Percentiles rank a stretch among this genome's conserved stretches.
These are phyloP conservation scores for Wickerhamomyces sp. DNA, from an alignment of 1,139 yeast species.

Conservation along the genomic window DNA sequence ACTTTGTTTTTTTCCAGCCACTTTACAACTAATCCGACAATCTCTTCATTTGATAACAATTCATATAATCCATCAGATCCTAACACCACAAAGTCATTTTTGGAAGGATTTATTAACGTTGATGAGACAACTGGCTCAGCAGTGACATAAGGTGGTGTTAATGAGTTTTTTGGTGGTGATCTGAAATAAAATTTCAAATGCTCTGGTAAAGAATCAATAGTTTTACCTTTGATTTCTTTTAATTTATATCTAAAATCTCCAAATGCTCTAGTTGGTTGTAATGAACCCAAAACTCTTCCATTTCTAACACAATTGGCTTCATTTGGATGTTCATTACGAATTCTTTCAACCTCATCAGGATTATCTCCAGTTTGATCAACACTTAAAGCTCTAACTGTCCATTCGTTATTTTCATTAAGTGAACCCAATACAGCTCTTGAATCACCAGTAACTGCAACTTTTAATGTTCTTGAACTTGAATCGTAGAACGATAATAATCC, in stretches of 20 bases:
- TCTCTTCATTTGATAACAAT: slow-evolving; percentile 86
- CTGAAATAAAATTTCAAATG: slow-evolving; percentile 82
- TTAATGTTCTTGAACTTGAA: slow-evolving; percentile 61
- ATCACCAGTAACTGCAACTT: slow-evolving; percentile 96
- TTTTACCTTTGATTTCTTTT: slow-evolving; percentile 45
- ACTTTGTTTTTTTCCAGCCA: slow-evolving; percentile 74
- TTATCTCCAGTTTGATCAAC: slow-evolving; percentile 95
- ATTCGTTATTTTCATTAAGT: slow-evolving; percentile 54
- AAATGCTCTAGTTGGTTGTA: slow-evolving; percentile 95
- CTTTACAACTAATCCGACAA: slow-evolving; percentile 84
- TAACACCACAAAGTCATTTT: slow-evolving; percentile 83
- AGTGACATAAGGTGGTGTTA: slow-evolving; percentile 95
- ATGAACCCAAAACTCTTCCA: slow-evolving; percentile 90
- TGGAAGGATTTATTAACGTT: slow-evolving; percentile 64
- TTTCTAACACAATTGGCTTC: slow-evolving; percentile 80
- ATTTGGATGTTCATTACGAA: slow-evolving; percentile 84
- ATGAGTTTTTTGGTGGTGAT: slow-evolving; percentile 69
- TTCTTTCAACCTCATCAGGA: slow-evolving; percentile 79
- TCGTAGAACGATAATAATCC: slow-evolving; percentile 86
- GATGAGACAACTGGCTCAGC: slow-evolving; percentile 93
- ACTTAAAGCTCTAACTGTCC: slow-evolving; percentile 86
- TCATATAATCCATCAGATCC: slow-evolving; percentile 96
- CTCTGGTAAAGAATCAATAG: slow-evolving; percentile 60
- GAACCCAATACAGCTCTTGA: slow-evolving; percentile 90
- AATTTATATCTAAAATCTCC: slow-evolving; percentile 95